These are phyloP conservation scores for Penicillium goetzii DNA, from an alignment of 495 filamentous ascomycete genomes.

Conservation along the genomic window DNA sequence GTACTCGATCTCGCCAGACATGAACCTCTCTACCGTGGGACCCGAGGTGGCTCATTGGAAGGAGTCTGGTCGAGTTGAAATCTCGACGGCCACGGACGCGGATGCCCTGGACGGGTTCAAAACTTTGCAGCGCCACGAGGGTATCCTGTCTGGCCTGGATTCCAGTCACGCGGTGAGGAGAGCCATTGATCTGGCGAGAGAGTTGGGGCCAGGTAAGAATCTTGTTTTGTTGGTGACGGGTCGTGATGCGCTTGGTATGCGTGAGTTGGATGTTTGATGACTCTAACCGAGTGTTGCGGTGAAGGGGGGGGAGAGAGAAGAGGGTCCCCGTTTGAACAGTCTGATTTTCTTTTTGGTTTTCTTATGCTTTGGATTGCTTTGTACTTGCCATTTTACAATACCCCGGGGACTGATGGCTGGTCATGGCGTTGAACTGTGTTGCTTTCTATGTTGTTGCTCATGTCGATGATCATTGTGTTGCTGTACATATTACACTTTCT, in stretches of 20 bases:
- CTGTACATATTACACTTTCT: background rate
- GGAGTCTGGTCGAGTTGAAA: constrained; percentile 35
- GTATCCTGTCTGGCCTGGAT: constrained; percentile 35
- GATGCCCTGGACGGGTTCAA: constrained; percentile 41
- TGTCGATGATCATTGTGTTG: background rate
- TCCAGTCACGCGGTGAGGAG: constrained; percentile 39
- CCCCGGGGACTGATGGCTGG: background rate
- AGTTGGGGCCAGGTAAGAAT: constrained; percentile 39
- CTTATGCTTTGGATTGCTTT: background rate
- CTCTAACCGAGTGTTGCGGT: background rate
- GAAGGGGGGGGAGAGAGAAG: background rate
- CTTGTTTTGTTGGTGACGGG: constrained; percentile 42
- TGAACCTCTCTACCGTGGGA: constrained; percentile 40
- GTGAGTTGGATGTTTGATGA: constrained; percentile 21
- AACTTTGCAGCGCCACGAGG: constrained; percentile 36
- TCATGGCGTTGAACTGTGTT: background rate
- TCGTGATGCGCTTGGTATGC: constrained; percentile 27
- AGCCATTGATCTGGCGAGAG: constrained; percentile 31
- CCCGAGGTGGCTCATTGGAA: constrained; percentile 44
- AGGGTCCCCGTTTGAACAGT: background rate
- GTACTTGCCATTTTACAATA: background rate
- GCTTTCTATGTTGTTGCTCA: background rate
- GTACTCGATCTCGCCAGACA: constrained; percentile 39
- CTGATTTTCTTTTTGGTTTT: too few relatives aligned
- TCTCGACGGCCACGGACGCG: constrained; percentile 34